phyloP scores from a whole-genome alignment of 257 asterid genomes.

The Solanum pennellii region DNA sequence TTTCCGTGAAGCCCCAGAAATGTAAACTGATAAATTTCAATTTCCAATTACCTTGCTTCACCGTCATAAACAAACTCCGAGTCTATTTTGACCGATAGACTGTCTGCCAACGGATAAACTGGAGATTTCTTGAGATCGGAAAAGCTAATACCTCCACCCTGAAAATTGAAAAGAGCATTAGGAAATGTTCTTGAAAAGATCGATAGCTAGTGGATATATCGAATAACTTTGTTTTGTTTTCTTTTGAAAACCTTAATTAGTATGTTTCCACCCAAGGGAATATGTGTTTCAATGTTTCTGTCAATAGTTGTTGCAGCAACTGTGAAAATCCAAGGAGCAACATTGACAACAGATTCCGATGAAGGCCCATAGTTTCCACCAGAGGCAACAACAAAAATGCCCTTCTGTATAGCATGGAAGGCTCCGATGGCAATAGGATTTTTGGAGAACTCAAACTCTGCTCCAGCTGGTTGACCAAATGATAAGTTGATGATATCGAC shows the following conservation, averaged over 20 bases:
- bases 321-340: constrained; percentile 6
- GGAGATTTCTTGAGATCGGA: constrained; percentile 32
- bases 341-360: not conserved
- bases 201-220: not conserved
- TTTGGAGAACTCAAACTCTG: constrained; percentile 9
- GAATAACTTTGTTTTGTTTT: not conserved
- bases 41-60: constrained; percentile 23
- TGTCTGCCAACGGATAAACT: constrained; percentile 42
- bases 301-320: constrained; percentile 8
- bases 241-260: not conserved
- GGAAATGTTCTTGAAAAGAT: not conserved
- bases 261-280: not conserved
- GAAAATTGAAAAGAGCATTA: not conserved
- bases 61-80: not conserved
- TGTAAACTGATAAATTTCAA: not conserved
- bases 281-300: not conserved
- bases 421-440: constrained; percentile 67
- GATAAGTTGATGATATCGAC: constrained; percentile 62
- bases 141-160: constrained; percentile 77
- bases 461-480: constrained; percentile 26
- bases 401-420: constrained; percentile 54
- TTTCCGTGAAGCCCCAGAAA: not conserved
- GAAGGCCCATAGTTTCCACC: constrained; percentile 63
- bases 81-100: constrained; percentile 20
- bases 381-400: constrained; percentile 50